Base-by-base conservation (phyloP, 192 early-diverging fungal species). In the Pilaira anomala region DNA sequence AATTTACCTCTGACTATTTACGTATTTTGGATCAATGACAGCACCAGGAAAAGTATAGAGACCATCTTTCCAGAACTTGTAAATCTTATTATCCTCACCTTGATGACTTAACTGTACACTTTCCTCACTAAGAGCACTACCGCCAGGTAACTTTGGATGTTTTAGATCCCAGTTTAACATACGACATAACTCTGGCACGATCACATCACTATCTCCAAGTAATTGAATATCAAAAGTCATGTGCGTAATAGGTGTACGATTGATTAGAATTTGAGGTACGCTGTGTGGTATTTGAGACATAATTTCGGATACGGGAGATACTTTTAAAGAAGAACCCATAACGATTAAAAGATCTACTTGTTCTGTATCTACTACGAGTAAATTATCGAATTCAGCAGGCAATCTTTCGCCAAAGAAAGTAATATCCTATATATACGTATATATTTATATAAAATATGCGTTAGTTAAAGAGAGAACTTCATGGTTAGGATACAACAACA, bases 371-470 rank as follows among this genome's bases (percentile, higher is more conserved):
- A 67, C 63, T 0, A 84, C 78, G 41, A 96, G 82, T 4, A 71
- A 66, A 14, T 84, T 73, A 63, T 97, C 87, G 65, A 98, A 97
- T 33, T 82, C 83, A 18, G 81, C 78, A 0, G 94, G 91, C 14
- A 97, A 79, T 71, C 90, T 87, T 64, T 99, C 97, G 24, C 94
- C 95, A 78, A 99, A 99, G 69, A 99, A 99, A 16, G 92, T 88
- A 60, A 99, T 99, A 60, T 95, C 94, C 71, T 73, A 12, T 16
- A 48, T 25, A 7, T 44, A 13, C 4, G 0, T 29, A 33, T 44
- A 18, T 25, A 51, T 52, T 13, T 21, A 29, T 49, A 26, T 33
- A 4, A 33, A 41, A 6, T 9, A 44, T 7, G 1, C 24, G 1
- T n/a, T n/a, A n/a, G n/a, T n/a, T n/a, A 4, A 53, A 6, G 24